Percentiles rank a stretch among this genome's conserved stretches.
Evolutionary conservation across 2,329 filamentous ascomycete genomes (phyloP).

Genomic region (Alternaria rosae): DNA sequence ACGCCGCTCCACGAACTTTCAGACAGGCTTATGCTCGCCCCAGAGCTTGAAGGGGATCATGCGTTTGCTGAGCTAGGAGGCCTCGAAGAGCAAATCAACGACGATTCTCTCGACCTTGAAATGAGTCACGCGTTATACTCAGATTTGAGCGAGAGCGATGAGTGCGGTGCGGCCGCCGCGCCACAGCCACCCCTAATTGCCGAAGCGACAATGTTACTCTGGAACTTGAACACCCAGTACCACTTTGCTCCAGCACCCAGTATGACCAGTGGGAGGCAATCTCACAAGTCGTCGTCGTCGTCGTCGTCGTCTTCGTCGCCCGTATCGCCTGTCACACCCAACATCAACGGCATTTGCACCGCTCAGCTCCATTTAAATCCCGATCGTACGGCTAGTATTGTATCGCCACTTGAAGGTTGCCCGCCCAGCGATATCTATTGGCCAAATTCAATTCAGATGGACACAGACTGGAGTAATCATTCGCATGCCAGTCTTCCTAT

Average conservation of each 20-base stretch:
- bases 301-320: conserved; percentile 1
- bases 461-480: neutral
- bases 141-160: neutral
- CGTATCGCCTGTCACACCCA: conserved; percentile 9
- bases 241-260: neutral
- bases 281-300: neutral
- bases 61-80: neutral
- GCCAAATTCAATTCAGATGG: no score
- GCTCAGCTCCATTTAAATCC: neutral
- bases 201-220: neutral
- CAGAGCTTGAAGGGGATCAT: neutral
- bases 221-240: neutral
- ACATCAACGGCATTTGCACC: neutral
- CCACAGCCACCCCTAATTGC: neutral
- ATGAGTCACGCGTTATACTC: neutral
- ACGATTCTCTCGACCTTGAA: neutral
- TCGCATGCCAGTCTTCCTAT: neutral
- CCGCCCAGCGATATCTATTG: neutral
- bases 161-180: neutral
- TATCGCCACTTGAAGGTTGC: neutral
- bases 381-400: neutral
- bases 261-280: neutral
- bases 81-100: neutral
- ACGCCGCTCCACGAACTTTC: conserved; percentile 1
- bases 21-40: neutral